A percentile compares a stretch with the other conserved stretches of the same genome.
Evolutionary conservation across 805 yeast species (phyloP).

Genomic region (Candida tammaniensis): DNA sequence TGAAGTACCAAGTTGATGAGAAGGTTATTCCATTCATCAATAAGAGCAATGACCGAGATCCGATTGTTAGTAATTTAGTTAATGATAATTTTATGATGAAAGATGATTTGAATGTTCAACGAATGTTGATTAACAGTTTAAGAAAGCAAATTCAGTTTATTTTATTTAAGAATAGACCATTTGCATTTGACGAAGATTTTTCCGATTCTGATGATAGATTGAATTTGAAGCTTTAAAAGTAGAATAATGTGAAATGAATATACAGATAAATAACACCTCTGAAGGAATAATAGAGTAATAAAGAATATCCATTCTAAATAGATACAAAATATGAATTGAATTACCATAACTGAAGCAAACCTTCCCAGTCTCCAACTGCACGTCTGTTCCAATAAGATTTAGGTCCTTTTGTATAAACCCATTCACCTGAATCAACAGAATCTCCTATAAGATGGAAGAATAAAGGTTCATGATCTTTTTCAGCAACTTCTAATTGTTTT

Average conservation of each 20-base stretch:
- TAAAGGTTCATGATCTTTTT: conserved; percentile 49
- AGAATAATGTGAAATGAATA: too few species aligned
- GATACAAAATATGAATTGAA: neutral
- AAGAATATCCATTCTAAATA: neutral
- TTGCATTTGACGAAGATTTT: conserved; percentile 18
- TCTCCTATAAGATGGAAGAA: conserved; percentile 54
- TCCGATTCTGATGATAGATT: conserved; percentile 36
- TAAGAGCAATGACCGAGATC: conserved; percentile 24
- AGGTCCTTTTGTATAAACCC: conserved; percentile 57
- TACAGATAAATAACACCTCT: conserved; percentile 8
- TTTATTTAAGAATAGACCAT: conserved; percentile 36
- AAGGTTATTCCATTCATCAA: conserved; percentile 33
- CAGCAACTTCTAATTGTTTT: conserved; percentile 47
- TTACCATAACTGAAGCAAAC: conserved; percentile 55
- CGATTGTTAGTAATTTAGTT: conserved; percentile 28
- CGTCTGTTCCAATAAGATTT: conserved; percentile 80
- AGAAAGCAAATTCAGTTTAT: conserved; percentile 52
- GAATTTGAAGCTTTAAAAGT: conserved; percentile 27
- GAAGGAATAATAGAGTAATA: neutral
- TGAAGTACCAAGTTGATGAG: conserved; percentile 41
- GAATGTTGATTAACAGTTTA: conserved; percentile 42
- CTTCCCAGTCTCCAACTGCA: conserved; percentile 58
- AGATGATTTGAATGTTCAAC: conserved; percentile 47
- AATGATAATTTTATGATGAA: conserved; percentile 39
- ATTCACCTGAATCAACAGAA: conserved; percentile 42